Evolutionary conservation across 2,329 filamentous ascomycete species (phyloP), one percentile per base, ranked within the genome.

Genomic region (Sclerotinia nivalis): DNA sequence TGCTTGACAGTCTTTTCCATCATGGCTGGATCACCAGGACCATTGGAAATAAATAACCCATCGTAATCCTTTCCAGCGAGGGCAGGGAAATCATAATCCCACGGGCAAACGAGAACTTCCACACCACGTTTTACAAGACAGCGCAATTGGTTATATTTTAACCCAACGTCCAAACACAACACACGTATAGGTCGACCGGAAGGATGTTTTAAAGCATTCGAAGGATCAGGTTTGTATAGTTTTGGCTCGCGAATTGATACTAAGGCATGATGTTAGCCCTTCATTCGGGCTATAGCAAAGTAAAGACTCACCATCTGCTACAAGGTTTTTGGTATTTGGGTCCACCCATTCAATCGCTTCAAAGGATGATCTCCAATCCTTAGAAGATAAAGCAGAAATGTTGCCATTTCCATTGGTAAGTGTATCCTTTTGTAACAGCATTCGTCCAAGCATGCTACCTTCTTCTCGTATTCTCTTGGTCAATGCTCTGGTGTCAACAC

Each of bases 141-240:
- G 75, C 96, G 88, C 76, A 99, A 86, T 83, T 99, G 96, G 83
- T 98, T 99, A 84, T 93, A 97, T 83, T 99, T 99, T 85, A 98
- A 90, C 80, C 96, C 96, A 75, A 99, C 95, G 83, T 99, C 96
- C 75, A 99, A 88, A 80, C 93, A 97, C 65, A 98, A 85, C 72
- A 99, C 90, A 79, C 94, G 92, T 71, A 98, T 86, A 64, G 90
- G 86, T 76, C 94, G 91, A 72, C 95, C 96, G 69, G 93, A 96
- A 54, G 94, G 91, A 82, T 97, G 93, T 81, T 92, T 91, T 76
- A 97, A 87, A 73, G 90, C 89, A 76, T 85, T 87, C 70, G 89
- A 86, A 47, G 88, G 82, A 73, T 88, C 88, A 68, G 94, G 93
- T 76, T 89, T 89, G 83, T 95, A 98, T 70, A 97, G 86, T 80